A percentile compares a stretch with the other conserved stretches of the same genome.
Conservation (phyloP, 2,329 filamentous ascomycete genomes). For the Pseudogymnoascus sp. region DNA sequence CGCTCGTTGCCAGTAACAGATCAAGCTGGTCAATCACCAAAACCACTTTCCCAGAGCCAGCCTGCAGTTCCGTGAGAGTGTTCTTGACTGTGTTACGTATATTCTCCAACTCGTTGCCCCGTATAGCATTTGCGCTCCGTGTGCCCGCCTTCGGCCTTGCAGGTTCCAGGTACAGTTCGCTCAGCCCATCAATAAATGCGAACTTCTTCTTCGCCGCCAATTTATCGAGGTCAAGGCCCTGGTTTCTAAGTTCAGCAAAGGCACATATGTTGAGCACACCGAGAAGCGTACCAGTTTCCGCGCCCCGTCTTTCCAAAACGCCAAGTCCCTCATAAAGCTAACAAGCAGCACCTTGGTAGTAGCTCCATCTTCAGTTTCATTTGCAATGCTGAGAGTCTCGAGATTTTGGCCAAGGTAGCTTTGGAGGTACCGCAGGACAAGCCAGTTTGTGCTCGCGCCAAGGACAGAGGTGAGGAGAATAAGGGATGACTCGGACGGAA, state of each 20-base stretch:
- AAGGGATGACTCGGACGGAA: constrained; percentile 52
- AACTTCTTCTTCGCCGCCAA: constrained; percentile 53
- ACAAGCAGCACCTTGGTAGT: constrained; percentile 61
- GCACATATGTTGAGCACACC: constrained; percentile 11
- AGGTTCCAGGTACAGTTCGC: constrained; percentile 21
- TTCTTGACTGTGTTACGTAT: constrained; percentile 19
- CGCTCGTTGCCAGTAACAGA: constrained; percentile 53
- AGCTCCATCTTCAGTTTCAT: constrained; percentile 27
- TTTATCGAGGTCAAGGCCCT: constrained; percentile 66
- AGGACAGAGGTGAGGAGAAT: constrained; percentile 62
- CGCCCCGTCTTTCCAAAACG: constrained; percentile 70
- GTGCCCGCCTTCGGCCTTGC: constrained; percentile 12
- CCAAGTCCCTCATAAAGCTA: constrained; percentile 71
- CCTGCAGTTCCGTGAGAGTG: constrained; percentile 17
- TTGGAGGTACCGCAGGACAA: constrained; percentile 49
- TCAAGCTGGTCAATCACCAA: constrained; percentile 62
- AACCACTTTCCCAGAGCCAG: constrained; percentile 36
- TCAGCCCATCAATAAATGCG: constrained; percentile 63
- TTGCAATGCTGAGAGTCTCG: constrained; percentile 7
- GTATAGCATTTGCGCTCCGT: constrained; percentile 15
- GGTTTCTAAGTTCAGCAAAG: not conserved
- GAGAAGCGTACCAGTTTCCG: constrained; percentile 52
- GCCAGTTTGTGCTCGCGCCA: constrained; percentile 59
- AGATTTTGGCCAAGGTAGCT: constrained; percentile 12
- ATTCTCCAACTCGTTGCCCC: constrained; percentile 15